phyloP scores from a whole-genome alignment of 73 alveolate genomes.

The Paramecium pentaurelia region DNA sequence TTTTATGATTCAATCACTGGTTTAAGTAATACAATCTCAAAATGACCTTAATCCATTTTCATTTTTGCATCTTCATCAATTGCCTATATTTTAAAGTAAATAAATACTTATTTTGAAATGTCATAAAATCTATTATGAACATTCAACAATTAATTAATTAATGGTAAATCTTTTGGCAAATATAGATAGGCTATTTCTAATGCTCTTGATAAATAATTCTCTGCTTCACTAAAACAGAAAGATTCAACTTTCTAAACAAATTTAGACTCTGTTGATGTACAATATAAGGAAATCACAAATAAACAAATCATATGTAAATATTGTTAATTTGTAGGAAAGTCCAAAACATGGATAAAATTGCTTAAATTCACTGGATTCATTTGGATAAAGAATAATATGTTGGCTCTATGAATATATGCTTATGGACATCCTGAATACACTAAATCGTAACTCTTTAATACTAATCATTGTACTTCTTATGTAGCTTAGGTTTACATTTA shows the following conservation, averaged over 20 bases:
- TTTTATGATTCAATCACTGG: background rate
- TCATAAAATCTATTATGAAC: constrained; percentile 58
- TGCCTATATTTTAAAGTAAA: background rate
- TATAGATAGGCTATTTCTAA: constrained; percentile 46
- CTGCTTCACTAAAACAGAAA: constrained; percentile 42
- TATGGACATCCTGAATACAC: constrained; percentile 22
- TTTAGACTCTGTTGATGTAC: constrained; percentile 58
- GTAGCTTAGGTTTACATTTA: background rate
- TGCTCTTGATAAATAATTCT: constrained; percentile 55
- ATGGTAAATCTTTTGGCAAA: constrained; percentile 54
- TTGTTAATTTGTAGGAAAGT: background rate
- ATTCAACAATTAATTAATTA: constrained; percentile 35
- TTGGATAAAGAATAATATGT: background rate
- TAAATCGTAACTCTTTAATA: constrained; percentile 12
- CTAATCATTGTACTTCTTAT: constrained; percentile 27
- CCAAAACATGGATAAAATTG: background rate
- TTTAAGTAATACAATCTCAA: background rate
- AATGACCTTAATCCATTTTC: background rate
- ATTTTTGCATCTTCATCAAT: constrained; percentile 22
- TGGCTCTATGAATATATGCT: background rate
- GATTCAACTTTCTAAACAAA: constrained; percentile 28
- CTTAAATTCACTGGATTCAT: constrained; percentile 14
- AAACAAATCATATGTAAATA: background rate
- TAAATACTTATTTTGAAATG: background rate
- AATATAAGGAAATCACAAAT: constrained; percentile 45